Conservation (phyloP, 116 monocot species). For the Papilionanthe hybrid region DNA sequence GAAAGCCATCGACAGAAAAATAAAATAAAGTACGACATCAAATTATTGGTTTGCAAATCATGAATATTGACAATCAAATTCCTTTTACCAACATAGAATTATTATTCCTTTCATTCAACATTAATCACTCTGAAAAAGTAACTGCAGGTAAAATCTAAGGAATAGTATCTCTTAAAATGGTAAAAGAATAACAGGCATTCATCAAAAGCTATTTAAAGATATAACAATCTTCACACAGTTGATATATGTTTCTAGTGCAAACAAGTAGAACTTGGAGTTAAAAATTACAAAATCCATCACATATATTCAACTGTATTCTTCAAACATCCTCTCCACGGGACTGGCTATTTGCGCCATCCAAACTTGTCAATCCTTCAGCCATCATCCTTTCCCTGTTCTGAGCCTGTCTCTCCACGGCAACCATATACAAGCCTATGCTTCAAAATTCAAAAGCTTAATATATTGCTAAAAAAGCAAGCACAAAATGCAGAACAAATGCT, state of each 20-base stretch:
- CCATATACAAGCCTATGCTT: constrained; percentile 59
- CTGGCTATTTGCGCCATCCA: constrained; percentile 17
- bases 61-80: background rate
- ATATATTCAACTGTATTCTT: background rate
- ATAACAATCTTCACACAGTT: background rate
- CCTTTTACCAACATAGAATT: background rate
- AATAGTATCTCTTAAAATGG: background rate
- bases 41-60: background rate
- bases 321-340: constrained; percentile 30
- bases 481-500: background rate
- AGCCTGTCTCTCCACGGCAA: constrained; percentile 69
- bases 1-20: background rate
- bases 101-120: background rate
- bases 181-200: background rate
- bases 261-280: background rate
- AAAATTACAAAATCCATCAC: background rate
- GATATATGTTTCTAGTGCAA: background rate
- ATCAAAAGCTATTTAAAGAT: background rate
- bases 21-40: background rate
- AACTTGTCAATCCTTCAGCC: constrained; percentile 35
- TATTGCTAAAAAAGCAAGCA: background rate
- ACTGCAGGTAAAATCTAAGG: background rate
- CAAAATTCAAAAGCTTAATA: background rate
- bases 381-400: constrained; percentile 52
- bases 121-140: background rate